Percentiles rank a stretch among this genome's conserved stretches.
Conservation (phyloP, 108 stramenopile species). For the Fistulifera pelliculosa region DNA sequence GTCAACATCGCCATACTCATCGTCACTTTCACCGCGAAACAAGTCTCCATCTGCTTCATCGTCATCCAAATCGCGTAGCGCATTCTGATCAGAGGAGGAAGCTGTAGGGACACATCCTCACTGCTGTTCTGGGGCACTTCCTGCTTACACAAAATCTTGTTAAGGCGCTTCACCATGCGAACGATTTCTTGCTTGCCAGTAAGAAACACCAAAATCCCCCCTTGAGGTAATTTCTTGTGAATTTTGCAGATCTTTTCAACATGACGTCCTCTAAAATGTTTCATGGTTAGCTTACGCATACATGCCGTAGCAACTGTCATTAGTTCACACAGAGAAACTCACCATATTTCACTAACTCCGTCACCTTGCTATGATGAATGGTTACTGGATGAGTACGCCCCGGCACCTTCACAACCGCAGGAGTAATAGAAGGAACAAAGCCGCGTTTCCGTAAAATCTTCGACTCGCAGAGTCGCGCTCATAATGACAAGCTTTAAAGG, state of each 20-base stretch:
- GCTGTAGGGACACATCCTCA: conserved; percentile 2
- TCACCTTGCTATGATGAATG: conserved; percentile 91
- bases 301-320: too few species aligned
- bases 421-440: conserved; percentile 62
- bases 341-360: conserved; percentile 91
- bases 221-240: conserved; percentile 82
- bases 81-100: background rate
- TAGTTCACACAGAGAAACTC: too few species aligned
- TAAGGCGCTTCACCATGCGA: conserved; percentile 66
- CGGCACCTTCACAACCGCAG: conserved; percentile 81
- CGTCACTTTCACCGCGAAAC: conserved; percentile 6
- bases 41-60: conserved; percentile 73
- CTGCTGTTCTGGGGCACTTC: background rate
- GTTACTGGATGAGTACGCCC: conserved; percentile 93
- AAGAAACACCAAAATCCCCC: conserved; percentile 94
- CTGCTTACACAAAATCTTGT: conserved; percentile 24
- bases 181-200: conserved; percentile 94
- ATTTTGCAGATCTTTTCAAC: conserved; percentile 82
- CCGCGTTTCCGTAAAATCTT: conserved; percentile 84
- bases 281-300: background rate
- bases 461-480: conserved; percentile 95
- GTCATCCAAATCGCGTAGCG: conserved; percentile 76
- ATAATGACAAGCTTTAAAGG: conserved; percentile 94
- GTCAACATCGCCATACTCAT: conserved; percentile 33
- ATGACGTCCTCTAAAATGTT: conserved; percentile 42